phyloP scores from a whole-genome alignment of 2,329 filamentous ascomycete genomes.

The Celoporthe dispersa region DNA sequence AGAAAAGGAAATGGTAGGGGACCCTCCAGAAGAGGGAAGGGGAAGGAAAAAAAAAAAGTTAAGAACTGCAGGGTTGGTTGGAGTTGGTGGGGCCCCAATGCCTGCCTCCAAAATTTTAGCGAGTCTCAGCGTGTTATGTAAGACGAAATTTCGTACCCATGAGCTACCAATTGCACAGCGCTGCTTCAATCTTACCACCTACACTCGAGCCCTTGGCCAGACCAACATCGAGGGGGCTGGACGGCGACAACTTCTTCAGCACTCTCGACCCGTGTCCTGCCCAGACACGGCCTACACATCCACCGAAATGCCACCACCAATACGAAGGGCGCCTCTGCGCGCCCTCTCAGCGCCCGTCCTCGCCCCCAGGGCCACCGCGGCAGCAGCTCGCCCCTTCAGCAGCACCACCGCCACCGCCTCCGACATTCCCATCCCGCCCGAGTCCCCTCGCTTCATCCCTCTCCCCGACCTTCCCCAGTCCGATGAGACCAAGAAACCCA shows the following conservation, averaged over 20 bases:
- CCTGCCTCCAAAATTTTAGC: constrained; percentile 14
- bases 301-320: constrained; percentile 22
- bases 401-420: constrained; percentile 38
- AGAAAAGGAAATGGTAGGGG: constrained; percentile 14
- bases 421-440: constrained; percentile 68
- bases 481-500: constrained; percentile 50
- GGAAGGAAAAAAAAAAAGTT: constrained; percentile 24
- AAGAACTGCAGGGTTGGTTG: constrained; percentile 23
- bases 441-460: constrained; percentile 86
- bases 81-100: constrained; percentile 20
- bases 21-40: constrained; percentile 10
- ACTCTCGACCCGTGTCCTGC: neutral
- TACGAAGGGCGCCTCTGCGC: constrained; percentile 33
- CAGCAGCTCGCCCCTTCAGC: constrained; percentile 32
- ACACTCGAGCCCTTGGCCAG: neutral
- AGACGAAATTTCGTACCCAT: constrained; percentile 21
- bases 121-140: constrained; percentile 7
- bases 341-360: constrained; percentile 28
- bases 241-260: constrained; percentile 1
- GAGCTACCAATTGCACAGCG: neutral
- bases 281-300: neutral
- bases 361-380: constrained; percentile 2
- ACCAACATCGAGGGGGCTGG: constrained; percentile 19
- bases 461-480: constrained; percentile 79
- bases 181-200: constrained; percentile 13